Evolutionary conservation across 2,329 filamentous ascomycete genomes (phyloP).

Genomic region (Pseudopithomyces chartarum): DNA sequence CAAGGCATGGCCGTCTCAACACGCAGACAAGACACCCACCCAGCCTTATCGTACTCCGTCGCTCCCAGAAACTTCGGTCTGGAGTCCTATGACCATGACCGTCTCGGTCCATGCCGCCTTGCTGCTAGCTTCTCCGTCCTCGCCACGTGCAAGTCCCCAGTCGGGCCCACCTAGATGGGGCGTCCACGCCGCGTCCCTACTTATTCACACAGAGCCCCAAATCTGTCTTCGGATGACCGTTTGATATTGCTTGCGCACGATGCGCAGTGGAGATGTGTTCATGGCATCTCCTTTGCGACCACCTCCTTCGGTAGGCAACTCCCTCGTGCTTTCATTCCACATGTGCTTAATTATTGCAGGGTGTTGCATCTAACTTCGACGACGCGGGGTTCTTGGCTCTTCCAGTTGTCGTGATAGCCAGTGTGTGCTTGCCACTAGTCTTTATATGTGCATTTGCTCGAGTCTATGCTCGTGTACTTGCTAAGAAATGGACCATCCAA

Average conservation of each 20-base stretch:
- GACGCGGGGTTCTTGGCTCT: constrained; percentile 19
- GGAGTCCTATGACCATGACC: not conserved
- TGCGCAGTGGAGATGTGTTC: constrained; percentile 10
- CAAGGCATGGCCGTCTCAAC: not conserved
- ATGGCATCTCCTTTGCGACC: constrained; percentile 15
- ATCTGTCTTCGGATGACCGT: constrained; percentile 1
- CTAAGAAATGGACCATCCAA: constrained; percentile 21
- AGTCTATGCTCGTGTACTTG: constrained; percentile 15
- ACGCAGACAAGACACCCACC: constrained; percentile 4
- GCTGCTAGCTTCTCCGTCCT: not conserved
- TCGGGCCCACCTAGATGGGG: constrained; percentile 1
- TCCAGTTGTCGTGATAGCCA: constrained; percentile 21
- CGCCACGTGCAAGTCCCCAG: constrained; percentile 6
- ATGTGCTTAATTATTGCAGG: constrained; percentile 11
- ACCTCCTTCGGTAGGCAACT: constrained; percentile 10
- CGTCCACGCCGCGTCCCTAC: constrained; percentile 9
- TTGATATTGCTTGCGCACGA: constrained; percentile 5
- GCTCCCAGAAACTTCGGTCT: not conserved
- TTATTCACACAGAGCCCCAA: constrained; percentile 1
- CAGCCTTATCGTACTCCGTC: constrained; percentile 9
- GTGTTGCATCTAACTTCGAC: constrained; percentile 20
- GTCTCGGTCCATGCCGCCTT: constrained; percentile 1
- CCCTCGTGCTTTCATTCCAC: not conserved
- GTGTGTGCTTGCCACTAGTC: constrained; percentile 19
- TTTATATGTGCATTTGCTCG: constrained; percentile 18